Evolutionary conservation across 2,329 filamentous ascomycete species (phyloP), one percentile per base, ranked within the genome.

Genomic region (Cytospora schulzeri): DNA sequence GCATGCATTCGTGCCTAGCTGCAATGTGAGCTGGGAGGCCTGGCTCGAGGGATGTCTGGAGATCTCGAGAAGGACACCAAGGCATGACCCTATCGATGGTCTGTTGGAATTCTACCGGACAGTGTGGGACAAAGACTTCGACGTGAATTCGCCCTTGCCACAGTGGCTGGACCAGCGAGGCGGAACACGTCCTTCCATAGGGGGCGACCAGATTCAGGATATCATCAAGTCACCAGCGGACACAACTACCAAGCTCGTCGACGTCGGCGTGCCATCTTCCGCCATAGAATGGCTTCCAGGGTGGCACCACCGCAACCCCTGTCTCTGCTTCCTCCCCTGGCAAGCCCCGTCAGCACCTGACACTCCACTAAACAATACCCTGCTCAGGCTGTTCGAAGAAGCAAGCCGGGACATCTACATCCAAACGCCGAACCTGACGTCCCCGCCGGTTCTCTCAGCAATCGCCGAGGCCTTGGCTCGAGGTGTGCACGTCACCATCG

Each of bases 1-100:
- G 35, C 81, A 77, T 2, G 89, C 89, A 0, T 88, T 89, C 70
- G 75, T 95, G 12, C 91, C 91, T 0, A 92, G 89, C 70, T 93
- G 91, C 75, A 96, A 96, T 70, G 86, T 96, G 5, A 93, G 90
- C 71, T 95, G 90, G 90, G 92, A 95, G 75, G 77, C 86, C n/a
- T 96, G 92, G 92, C 88, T 94, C 29, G 92, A 96, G 74, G 90
- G 89, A 0, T 91, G 88, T 63, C 78, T 94, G 4, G 85, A 87
- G 62, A 76, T 94, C 14, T 80, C 66, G 24, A 65, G 65, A 31
- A 45, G n/a, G 38, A 17, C 26, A 17, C 22, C 58, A 17, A 41
- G 19, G 6, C 91, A 91, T 0, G 79, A 81, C 0, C 80, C 89
- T 0, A 85, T 92, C 0, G 70, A 74, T 4, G 79, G 83, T n/a